Evolutionary conservation across 306 rosid species (phyloP).

Genomic region (Heteromeles arbutifolia): DNA sequence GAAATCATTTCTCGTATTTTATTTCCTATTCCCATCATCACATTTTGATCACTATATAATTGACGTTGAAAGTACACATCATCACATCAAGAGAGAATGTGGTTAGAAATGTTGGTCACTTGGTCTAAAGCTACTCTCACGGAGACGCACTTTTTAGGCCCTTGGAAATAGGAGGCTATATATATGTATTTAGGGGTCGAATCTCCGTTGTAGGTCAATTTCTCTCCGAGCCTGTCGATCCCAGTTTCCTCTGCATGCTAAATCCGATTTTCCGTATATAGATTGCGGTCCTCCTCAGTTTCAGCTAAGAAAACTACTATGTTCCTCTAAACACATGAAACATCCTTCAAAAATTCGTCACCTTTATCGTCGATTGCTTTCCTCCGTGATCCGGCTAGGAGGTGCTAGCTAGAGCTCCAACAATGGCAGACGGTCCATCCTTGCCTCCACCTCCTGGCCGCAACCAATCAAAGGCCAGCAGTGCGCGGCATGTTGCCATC

Average conservation of each 20-base stretch:
- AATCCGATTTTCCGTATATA: slow-evolving; percentile 1
- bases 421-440: slow-evolving; percentile 18
- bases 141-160: background rate
- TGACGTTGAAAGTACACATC: background rate
- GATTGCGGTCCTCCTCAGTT: slow-evolving; percentile 4
- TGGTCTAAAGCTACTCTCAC: background rate
- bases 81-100: background rate
- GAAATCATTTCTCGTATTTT: background rate
- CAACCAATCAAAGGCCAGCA: slow-evolving; percentile 5
- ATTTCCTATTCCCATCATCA: background rate
- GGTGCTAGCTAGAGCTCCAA: slow-evolving; percentile 12
- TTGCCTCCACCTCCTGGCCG: slow-evolving; percentile 14
- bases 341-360: background rate
- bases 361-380: background rate
- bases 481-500: slow-evolving; percentile 17
- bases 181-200: background rate
- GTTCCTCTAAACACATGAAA: background rate
- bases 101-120: background rate
- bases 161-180: background rate
- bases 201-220: background rate
- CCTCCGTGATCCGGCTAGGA: slow-evolving; percentile 9
- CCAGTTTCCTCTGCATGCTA: background rate
- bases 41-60: background rate
- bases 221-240: background rate
- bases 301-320: background rate